Evolutionary conservation across 345 rosid species (phyloP).

Genomic region (Leavenworthia alabamica): DNA sequence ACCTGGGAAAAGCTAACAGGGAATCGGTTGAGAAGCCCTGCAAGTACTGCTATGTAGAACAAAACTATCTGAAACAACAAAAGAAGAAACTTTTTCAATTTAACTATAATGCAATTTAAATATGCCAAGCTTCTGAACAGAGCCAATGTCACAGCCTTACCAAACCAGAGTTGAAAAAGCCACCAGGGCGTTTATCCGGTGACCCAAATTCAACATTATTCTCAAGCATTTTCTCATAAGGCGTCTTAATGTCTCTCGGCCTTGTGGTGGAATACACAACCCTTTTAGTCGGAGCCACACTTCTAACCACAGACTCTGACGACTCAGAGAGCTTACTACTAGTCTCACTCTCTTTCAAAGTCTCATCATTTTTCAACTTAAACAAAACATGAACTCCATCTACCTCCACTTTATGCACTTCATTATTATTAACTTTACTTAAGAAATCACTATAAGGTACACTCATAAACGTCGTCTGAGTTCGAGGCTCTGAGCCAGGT

Average conservation of each 20-base stretch:
- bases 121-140: neutral
- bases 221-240: slow-evolving; percentile 92
- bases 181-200: slow-evolving; percentile 83
- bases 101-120: neutral
- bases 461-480: slow-evolving; percentile 49
- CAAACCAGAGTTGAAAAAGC: slow-evolving; percentile 77
- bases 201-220: slow-evolving; percentile 87
- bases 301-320: slow-evolving; percentile 51
- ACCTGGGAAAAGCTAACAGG: slow-evolving; percentile 89
- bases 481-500: slow-evolving; percentile 79
- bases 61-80: slow-evolving; percentile 57
- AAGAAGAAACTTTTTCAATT: neutral
- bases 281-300: slow-evolving; percentile 52
- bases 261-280: slow-evolving; percentile 77
- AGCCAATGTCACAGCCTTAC: slow-evolving; percentile 33
- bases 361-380: slow-evolving; percentile 57
- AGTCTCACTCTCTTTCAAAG: slow-evolving; percentile 37
- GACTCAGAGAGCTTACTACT: slow-evolving; percentile 49
- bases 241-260: slow-evolving; percentile 79
- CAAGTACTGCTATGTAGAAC: slow-evolving; percentile 77
- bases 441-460: slow-evolving; percentile 92
- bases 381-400: slow-evolving; percentile 84
- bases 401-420: slow-evolving; percentile 83
- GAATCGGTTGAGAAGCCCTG: slow-evolving; percentile 60
- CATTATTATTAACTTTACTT: slow-evolving; percentile 56